Percentiles rank a stretch among this genome's conserved stretches.
Evolutionary conservation across 1,284 basidiomycete genomes (phyloP).

Genomic region (Thecaphora frezii): DNA sequence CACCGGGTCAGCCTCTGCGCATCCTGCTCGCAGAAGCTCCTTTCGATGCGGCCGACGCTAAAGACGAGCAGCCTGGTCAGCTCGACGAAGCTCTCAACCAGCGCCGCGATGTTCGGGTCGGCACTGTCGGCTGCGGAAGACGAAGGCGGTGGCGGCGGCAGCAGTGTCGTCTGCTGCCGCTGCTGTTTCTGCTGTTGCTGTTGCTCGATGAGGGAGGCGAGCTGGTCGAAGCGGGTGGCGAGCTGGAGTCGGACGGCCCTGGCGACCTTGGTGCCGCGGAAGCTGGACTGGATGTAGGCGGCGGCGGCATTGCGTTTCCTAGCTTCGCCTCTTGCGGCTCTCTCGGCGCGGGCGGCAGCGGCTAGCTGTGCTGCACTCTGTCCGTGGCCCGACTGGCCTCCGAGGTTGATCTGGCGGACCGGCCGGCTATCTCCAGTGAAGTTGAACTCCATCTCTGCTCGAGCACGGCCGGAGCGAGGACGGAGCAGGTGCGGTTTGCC

Average conservation of each 20-base stretch:
- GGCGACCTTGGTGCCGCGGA: constrained; percentile 3
- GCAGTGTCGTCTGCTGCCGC: background rate
- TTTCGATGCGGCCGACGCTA: background rate
- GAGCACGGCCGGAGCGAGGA: too few relatives aligned
- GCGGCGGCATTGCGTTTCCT: constrained; percentile 7
- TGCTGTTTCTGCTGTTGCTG: background rate
- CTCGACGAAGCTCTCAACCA: too few relatives aligned
- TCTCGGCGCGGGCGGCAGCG: constrained; percentile 4
- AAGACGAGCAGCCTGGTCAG: constrained; percentile 1
- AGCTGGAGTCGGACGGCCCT: background rate
- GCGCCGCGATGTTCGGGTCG: too few relatives aligned
- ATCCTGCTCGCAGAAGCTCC: too few relatives aligned
- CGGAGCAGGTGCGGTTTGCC: too few relatives aligned
- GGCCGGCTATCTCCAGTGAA: constrained; percentile 19
- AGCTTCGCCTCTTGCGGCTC: constrained; percentile 2
- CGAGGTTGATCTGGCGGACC: constrained; percentile 11
- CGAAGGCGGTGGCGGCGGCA: background rate
- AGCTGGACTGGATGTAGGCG: constrained; percentile 10
- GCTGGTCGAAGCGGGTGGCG: constrained; percentile 3
- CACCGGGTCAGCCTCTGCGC: background rate
- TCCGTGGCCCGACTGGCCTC: background rate
- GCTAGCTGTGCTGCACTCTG: constrained; percentile 8
- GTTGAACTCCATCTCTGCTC: constrained; percentile 20
- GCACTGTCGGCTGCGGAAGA: too few relatives aligned
- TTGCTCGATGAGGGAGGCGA: background rate